These are phyloP conservation scores for Akebia trifoliata DNA, from an alignment of 164 flowering plant genomes.

Conservation along the genomic window DNA sequence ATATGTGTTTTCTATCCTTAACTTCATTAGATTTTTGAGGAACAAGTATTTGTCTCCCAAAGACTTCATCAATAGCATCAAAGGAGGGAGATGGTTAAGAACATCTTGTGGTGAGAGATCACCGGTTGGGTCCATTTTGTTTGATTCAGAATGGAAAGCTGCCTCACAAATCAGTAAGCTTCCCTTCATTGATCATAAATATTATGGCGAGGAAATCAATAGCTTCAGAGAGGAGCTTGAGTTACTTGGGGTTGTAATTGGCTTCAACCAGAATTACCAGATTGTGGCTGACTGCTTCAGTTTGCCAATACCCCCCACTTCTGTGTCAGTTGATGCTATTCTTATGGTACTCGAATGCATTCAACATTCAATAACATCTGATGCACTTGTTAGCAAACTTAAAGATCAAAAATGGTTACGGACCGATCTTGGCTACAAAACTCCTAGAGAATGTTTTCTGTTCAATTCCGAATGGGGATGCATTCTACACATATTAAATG, in stretches of 20 bases:
- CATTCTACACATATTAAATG: constrained; percentile 36
- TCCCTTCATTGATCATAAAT: constrained; percentile 43
- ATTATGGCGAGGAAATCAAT: constrained; percentile 44
- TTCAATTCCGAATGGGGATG: constrained; percentile 48
- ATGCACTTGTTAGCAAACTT: constrained; percentile 21
- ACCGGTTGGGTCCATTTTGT: constrained; percentile 46
- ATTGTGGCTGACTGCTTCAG: constrained; percentile 34
- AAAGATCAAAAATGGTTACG: constrained; percentile 28
- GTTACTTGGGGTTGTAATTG: constrained; percentile 51
- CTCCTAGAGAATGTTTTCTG: constrained; percentile 43
- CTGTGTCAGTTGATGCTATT: constrained; percentile 25
- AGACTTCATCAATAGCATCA: constrained; percentile 38
- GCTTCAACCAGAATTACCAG: constrained; percentile 29
- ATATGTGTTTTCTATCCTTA: constrained; percentile 44
- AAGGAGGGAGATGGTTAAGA: constrained; percentile 39
- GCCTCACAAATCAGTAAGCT: constrained; percentile 42
- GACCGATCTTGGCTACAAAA: constrained; percentile 38
- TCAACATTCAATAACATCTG: constrained; percentile 10
- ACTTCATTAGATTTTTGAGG: constrained; percentile 43
- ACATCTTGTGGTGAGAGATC: constrained; percentile 41
- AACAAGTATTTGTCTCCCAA: constrained; percentile 26
- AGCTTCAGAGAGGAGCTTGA: constrained; percentile 41
- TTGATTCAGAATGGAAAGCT: constrained; percentile 34
- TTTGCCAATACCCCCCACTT: constrained; percentile 15
- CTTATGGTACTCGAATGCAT: constrained; percentile 40